A percentile compares a stretch with the other conserved stretches of the same genome.
Evolutionary conservation across 805 yeast genomes (phyloP).

Genomic region (Kodamaea sagamina): DNA sequence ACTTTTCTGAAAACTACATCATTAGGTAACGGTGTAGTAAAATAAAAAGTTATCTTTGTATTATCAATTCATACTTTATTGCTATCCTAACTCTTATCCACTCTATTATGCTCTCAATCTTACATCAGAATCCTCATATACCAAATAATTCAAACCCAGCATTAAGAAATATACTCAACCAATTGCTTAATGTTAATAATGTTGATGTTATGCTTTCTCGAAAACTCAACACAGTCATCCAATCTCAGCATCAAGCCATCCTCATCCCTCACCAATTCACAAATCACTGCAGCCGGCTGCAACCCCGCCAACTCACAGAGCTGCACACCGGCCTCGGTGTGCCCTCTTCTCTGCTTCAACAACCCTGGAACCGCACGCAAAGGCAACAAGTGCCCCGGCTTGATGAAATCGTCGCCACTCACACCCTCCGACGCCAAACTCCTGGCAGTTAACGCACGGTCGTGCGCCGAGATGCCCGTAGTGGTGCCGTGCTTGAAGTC

Average conservation of each 20-base stretch:
- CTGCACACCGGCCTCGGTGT: constrained; percentile 96
- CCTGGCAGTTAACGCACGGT: constrained; percentile 80
- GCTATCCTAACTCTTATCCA: too few relatives aligned
- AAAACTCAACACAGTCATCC: constrained; percentile 77
- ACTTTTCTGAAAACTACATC: too few relatives aligned
- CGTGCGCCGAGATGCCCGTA: constrained; percentile 95
- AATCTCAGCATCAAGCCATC: constrained; percentile 96
- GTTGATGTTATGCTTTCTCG: constrained; percentile 60
- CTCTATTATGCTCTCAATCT: too few relatives aligned
- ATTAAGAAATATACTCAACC: constrained; percentile 49
- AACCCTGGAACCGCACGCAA: constrained; percentile 88
- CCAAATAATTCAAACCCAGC: too few relatives aligned
- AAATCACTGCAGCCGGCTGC: constrained; percentile 85
- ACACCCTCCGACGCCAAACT: constrained; percentile 63
- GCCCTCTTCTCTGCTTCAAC: constrained; percentile 81
- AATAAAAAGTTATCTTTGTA: too few relatives aligned
- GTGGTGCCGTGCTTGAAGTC: constrained; percentile 88
- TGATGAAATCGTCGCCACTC: constrained; percentile 66
- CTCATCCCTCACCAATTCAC: constrained; percentile 89
- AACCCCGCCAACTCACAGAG: constrained; percentile 74
- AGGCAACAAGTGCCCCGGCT: constrained; percentile 95
- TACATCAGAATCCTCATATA: too few relatives aligned
- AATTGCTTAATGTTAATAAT: constrained; percentile 78
- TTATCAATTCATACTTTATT: too few relatives aligned
- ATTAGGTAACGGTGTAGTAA: too few relatives aligned